Base-by-base conservation (phyloP, 2,329 filamentous ascomycete species). In the Grosmannia serpens region DNA sequence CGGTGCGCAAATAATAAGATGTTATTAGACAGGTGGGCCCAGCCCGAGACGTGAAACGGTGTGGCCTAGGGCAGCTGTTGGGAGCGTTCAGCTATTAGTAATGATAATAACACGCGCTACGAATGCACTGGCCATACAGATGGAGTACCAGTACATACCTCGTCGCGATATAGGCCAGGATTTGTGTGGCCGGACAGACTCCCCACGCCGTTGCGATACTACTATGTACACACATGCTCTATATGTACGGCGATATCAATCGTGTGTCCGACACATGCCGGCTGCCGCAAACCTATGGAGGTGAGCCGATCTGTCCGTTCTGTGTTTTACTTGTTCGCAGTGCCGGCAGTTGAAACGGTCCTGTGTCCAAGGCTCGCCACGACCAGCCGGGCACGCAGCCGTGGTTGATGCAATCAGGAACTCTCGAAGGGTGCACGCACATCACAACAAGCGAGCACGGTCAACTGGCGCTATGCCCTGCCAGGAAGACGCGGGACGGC, bases 31-130 rank as follows among this genome's bases (percentile, higher is more conserved):
- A 13, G 26, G 47, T 50, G 47, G 47, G 24, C 47, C 24, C 13
- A 17, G 46, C 29, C 24, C 44, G 27, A 51, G 29, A 24, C 22
- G 20, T 57, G 46, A 57, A 47, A 57, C 55, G 55, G 55, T 38
- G 15, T 56, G 44, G 29, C 47, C 31, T 49, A 56, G 41, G 54
- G 53, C 10, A 17, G 46, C 55, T 44, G 55, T 56, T 56, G n/a
- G 22, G 46, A n/a, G 46, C 24, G 13, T 44, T n/a, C 20, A 44
- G 41, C 41, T 44, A 44, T 41, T 41, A 41, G 4, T 41, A 41
- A 41, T 33, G 31, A 20, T 20, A 41, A 41, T 35, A 35, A 35
- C 10, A 35, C 10, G 10, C 6, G 31, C 31, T 33, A 33, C n/a
- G n/a, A n/a, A n/a, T n/a, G n/a, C n/a, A n/a, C n/a, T n/a, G n/a